Evolutionary conservation across 2,329 filamentous ascomycete genomes (phyloP).

Genomic region (Coniochaeta ligniaria): DNA sequence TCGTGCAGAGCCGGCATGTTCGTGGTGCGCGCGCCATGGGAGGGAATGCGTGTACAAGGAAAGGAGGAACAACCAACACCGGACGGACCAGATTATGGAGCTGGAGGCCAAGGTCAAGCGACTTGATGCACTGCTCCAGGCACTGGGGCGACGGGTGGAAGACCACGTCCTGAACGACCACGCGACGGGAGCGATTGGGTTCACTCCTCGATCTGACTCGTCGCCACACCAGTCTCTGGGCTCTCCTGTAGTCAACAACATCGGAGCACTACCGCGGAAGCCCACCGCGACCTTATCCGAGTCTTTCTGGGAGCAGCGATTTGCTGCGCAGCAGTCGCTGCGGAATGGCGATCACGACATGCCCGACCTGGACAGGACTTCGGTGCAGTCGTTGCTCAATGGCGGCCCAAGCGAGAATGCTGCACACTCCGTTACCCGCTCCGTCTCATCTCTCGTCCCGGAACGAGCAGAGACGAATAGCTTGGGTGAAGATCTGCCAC

Average conservation of each 20-base stretch:
- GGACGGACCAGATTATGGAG: conserved; percentile 56
- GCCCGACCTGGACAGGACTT: conserved; percentile 11
- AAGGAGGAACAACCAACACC: conserved; percentile 60
- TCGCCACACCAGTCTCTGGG: conserved; percentile 1
- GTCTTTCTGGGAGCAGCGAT: conserved; percentile 2
- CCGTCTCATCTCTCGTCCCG: background rate
- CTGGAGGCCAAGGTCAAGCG: conserved; percentile 47
- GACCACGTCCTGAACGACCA: conserved; percentile 28
- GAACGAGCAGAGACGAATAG: background rate
- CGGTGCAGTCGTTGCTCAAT: conserved; percentile 12
- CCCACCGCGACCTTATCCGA: conserved; percentile 18
- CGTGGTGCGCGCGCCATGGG: conserved; percentile 63
- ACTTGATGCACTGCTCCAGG: conserved; percentile 39
- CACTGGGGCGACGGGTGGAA: conserved; percentile 32
- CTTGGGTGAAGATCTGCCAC: conserved; percentile 35
- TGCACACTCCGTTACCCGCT: conserved; percentile 19
- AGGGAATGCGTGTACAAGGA: conserved; percentile 63
- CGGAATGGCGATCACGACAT: conserved; percentile 21
- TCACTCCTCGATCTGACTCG: conserved; percentile 15
- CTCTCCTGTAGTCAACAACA: conserved; percentile 23
- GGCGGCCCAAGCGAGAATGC: conserved; percentile 17
- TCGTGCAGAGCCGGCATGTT: conserved; percentile 53
- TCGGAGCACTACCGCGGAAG: conserved; percentile 31
- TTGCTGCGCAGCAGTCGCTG: conserved; percentile 13
- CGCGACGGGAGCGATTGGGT: conserved; percentile 10